phyloP scores from a whole-genome alignment of 495 filamentous ascomycete genomes.

The Lasiosphaeria hispida region DNA sequence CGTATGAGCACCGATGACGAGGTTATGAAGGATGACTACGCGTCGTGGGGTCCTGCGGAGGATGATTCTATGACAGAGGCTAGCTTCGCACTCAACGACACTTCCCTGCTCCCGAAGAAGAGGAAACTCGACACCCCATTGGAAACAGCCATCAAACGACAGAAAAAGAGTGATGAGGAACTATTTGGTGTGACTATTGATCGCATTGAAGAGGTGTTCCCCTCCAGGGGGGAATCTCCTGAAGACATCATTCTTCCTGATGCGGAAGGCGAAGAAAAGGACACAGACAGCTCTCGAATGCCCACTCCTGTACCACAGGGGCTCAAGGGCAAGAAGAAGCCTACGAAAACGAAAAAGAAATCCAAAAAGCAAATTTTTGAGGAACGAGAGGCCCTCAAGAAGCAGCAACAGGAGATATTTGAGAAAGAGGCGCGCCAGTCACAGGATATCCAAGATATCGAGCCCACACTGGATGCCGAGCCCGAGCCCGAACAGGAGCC shows the following conservation, averaged over 20 bases:
- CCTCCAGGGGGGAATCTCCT: constrained; percentile 32
- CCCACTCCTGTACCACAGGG: constrained; percentile 39
- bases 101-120: constrained; percentile 54
- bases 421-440: constrained; percentile 33
- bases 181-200: constrained; percentile 64
- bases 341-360: constrained; percentile 59
- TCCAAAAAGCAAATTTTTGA: constrained; percentile 72
- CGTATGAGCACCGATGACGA: constrained; percentile 70
- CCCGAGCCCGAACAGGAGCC: constrained; percentile 10
- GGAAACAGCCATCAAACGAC: constrained; percentile 63
- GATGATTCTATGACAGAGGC: constrained; percentile 58
- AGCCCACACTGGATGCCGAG: constrained; percentile 23
- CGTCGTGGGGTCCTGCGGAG: constrained; percentile 41
- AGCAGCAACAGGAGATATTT: constrained; percentile 41
- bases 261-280: constrained; percentile 36
- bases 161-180: constrained; percentile 73
- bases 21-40: constrained; percentile 60
- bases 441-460: constrained; percentile 35
- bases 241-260: constrained; percentile 42
- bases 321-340: constrained; percentile 42
- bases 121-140: constrained; percentile 64
- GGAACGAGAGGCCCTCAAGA: constrained; percentile 63
- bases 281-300: constrained; percentile 41
- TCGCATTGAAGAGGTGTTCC: constrained; percentile 49
- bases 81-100: constrained; percentile 48